These are phyloP conservation scores for Annulohypoxylon truncatum DNA, from an alignment of 2,329 filamentous ascomycete genomes.

Conservation along the genomic window DNA sequence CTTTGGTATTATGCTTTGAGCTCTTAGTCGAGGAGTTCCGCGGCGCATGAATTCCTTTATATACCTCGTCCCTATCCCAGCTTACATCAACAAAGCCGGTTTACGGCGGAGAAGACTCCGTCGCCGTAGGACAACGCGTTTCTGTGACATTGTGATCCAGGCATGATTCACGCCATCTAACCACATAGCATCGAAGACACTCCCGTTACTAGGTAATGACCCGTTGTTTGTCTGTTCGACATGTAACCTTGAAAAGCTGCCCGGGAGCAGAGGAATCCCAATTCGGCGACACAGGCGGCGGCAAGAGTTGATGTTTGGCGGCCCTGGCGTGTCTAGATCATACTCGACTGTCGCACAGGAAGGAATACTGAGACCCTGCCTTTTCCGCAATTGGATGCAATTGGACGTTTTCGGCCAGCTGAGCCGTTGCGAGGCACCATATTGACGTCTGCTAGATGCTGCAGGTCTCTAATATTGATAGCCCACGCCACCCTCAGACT, in stretches of 20 bases:
- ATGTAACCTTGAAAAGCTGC: background rate
- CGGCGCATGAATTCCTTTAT: conserved; percentile 5
- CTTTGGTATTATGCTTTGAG: background rate
- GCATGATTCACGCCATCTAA: background rate
- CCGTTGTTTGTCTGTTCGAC: background rate
- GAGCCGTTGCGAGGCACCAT: conserved; percentile 4
- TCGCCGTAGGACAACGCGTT: conserved; percentile 3
- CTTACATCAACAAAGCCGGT: background rate
- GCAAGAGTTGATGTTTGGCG: conserved; percentile 4
- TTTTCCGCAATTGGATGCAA: background rate
- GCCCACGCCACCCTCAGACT: background rate
- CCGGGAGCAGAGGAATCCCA: background rate
- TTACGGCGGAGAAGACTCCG: background rate
- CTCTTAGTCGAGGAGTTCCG: background rate
- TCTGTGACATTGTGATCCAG: background rate
- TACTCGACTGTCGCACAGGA: conserved; percentile 1
- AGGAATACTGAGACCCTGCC: background rate
- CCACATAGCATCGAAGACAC: background rate
- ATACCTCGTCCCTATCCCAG: conserved; percentile 2
- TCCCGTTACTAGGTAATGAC: background rate
- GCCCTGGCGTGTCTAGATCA: conserved; percentile 2
- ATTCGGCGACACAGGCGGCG: conserved; percentile 14
- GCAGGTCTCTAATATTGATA: conserved; percentile 27
- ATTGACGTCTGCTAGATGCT: conserved; percentile 17
- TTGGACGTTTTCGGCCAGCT: conserved; percentile 24